These are phyloP conservation scores for Venturia carpophila DNA, from an alignment of 2,329 filamentous ascomycete genomes.

Conservation along the genomic window DNA sequence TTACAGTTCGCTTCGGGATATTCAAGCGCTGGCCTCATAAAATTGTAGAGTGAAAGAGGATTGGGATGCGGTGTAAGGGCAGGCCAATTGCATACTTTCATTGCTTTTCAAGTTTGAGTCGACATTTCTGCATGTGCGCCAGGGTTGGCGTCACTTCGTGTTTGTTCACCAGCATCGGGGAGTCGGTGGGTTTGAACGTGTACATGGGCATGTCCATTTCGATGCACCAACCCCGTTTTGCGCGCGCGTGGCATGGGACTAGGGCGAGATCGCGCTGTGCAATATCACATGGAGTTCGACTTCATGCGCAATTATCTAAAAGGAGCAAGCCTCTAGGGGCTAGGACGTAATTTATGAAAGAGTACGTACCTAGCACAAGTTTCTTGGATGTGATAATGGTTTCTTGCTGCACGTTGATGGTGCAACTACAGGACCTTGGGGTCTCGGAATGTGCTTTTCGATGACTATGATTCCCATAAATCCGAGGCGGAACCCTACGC, in stretches of 20 bases:
- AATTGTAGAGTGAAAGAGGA: background rate
- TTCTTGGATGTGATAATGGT: background rate
- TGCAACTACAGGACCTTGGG: background rate
- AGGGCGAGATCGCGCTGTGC: background rate
- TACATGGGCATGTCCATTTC: background rate
- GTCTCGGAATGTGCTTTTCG: background rate
- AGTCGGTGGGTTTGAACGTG: background rate
- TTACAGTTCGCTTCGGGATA: background rate
- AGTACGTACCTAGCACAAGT: background rate
- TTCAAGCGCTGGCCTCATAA: background rate
- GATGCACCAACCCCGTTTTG: background rate
- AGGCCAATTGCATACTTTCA: background rate
- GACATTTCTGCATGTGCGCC: background rate
- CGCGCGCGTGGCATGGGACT: background rate
- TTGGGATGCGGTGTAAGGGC: background rate
- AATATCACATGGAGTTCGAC: background rate
- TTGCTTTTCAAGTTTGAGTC: background rate
- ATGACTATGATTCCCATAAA: background rate
- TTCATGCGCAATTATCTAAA: background rate
- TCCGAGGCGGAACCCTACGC: background rate
- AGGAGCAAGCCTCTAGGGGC: background rate
- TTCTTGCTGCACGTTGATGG: background rate
- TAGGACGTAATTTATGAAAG: background rate
- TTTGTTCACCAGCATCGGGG: background rate
- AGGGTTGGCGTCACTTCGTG: background rate